Percentiles rank a stretch among this genome's conserved stretches.
Conservation (phyloP, 192 early-diverging fungal species). For the Diversispora epigaea region DNA sequence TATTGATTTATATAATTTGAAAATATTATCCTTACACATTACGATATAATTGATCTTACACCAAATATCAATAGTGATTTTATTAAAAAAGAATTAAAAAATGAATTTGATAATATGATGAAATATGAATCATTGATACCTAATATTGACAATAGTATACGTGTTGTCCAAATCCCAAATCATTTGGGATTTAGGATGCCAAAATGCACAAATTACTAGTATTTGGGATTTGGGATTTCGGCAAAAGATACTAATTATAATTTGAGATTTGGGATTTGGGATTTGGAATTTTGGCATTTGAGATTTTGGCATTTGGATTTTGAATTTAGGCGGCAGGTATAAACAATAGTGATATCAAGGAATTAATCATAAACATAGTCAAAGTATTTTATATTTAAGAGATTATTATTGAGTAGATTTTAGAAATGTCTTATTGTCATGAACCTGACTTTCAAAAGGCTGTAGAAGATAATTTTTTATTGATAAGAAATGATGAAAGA, state of each 20-base stretch:
- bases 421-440: slow-evolving; percentile 17
- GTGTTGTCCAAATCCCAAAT: no score
- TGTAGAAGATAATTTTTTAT: slow-evolving; percentile 18
- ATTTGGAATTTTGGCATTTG: no score
- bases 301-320: no score
- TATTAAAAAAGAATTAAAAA: slow-evolving; percentile 6
- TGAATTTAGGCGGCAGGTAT: no score
- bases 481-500: slow-evolving; percentile 14
- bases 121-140: slow-evolving; percentile 9
- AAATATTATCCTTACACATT: slow-evolving; percentile 16
- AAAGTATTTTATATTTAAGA: slow-evolving; percentile 21
- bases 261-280: no score
- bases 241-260: no score
- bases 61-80: slow-evolving; percentile 16
- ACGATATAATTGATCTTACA: slow-evolving; percentile 16
- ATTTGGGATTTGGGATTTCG: no score
- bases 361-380: slow-evolving; percentile 12
- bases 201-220: no score
- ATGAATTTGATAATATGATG: slow-evolving; percentile 5
- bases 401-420: slow-evolving; percentile 26
- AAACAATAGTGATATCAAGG: slow-evolving; percentile 13
- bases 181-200: no score
- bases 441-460: slow-evolving; percentile 15
- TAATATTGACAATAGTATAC: no score
- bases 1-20: no score